Base-by-base conservation (phyloP, 805 yeast genomes). In the Hemisphaericaspora nanyangensis region DNA sequence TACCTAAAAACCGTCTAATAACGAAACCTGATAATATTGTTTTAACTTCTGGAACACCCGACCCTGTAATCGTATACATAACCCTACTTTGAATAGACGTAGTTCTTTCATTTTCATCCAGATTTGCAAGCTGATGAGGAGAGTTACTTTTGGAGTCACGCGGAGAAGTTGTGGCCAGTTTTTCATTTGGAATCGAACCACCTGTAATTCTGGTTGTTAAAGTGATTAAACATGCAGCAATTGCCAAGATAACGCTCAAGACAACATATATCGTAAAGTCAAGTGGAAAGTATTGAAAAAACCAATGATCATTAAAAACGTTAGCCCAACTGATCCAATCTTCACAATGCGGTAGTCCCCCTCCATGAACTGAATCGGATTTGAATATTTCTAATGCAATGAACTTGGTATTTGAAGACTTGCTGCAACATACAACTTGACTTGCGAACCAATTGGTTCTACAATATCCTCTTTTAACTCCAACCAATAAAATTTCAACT, bases 1-100 rank as follows among this genome's bases (percentile, higher is more conserved):
- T 56, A 4, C 83, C 82, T 27, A 77, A 54, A 46, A 72, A 77
- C 30, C 68, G 56, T 40, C 81, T 60, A 18, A 77, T 76, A 32
- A 77, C 72, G 46, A 77, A 77, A 1, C 83, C 83, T 1, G 80
- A 74, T 22, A 77, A 56, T 28, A 77, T 76, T 0, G 82, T 77
- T 45, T 75, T 76, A 12, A 77, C 82, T 54, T 77, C 82, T 1
- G 82, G 80, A 2, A 77, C 82, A 4, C 82, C 82, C 13, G 79
- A 72, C 3, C 82, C 82, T 22, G 72, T 70, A 0, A 79, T 81
- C 10, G 79, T 64, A 49, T 75, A 77, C 50, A 76, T 51, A 4
- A 45, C 43, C 31, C 56, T 49, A 2, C 54, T 52, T 22, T 40
- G 26, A 3, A 36, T 37, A 7, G 30, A 18, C 29, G 50, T 5